phyloP scores from a whole-genome alignment of 306 rosid species.

The Lupinus albus region DNA sequence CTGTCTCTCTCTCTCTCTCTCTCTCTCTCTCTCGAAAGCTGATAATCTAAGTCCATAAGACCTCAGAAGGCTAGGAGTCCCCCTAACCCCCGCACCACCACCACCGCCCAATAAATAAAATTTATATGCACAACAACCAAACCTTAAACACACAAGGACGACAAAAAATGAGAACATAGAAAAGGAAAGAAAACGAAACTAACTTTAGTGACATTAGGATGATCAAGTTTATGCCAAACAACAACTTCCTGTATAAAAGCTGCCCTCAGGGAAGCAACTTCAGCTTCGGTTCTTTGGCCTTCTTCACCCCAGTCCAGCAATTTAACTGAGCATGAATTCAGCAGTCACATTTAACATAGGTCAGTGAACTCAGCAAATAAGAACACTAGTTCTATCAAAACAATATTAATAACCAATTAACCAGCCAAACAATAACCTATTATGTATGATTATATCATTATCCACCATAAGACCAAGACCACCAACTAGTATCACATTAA shows the following conservation, averaged over 20 bases:
- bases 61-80: conserved; percentile 9
- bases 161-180: conserved; percentile 9
- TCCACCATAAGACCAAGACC: conserved; percentile 38
- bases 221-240: conserved; percentile 98
- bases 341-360: conserved; percentile 23
- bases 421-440: conserved; percentile 24
- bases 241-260: conserved; percentile 96
- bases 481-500: conserved; percentile 57
- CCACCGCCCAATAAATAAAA: background rate
- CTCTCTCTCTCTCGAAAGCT: no score
- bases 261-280: conserved; percentile 81
- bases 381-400: conserved; percentile 25
- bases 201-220: conserved; percentile 98
- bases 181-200: conserved; percentile 31
- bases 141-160: conserved; percentile 19
- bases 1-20: no score
- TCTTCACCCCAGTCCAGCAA: conserved; percentile 99
- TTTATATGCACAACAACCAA: background rate
- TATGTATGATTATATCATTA: background rate
- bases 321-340: conserved; percentile 64
- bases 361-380: conserved; percentile 35
- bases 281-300: conserved; percentile 93
- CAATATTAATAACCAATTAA: conserved; percentile 12
- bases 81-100: no score
- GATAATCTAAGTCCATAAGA: background rate